phyloP scores from a whole-genome alignment of 2,329 filamentous ascomycete genomes.

The Stenocarpella maydis region DNA sequence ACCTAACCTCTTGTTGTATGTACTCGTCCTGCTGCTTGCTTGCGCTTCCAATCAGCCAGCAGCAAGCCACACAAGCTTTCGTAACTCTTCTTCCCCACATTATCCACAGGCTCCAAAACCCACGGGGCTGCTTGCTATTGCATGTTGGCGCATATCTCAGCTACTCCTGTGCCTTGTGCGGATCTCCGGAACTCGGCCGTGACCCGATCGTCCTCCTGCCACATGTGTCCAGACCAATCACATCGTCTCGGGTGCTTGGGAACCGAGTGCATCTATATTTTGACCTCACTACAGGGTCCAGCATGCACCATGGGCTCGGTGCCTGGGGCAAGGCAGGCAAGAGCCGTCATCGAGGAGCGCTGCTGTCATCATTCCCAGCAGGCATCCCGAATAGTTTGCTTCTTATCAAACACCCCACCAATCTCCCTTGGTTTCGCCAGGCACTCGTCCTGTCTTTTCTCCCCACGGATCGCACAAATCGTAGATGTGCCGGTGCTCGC shows the following conservation, averaged over 20 bases:
- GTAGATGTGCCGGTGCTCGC: slow-evolving; percentile 1
- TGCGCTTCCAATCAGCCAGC: neutral
- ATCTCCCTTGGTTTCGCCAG: slow-evolving; percentile 8
- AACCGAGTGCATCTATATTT: too few species aligned
- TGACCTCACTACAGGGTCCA: neutral
- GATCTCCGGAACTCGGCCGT: slow-evolving; percentile 10
- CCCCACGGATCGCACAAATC: too few species aligned
- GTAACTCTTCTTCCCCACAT: slow-evolving; percentile 9
- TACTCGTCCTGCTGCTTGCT: neutral
- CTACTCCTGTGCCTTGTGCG: neutral
- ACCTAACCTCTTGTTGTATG: neutral
- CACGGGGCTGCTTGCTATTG: neutral
- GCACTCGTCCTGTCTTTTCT: neutral
- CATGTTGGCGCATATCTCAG: neutral
- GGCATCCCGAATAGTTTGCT: neutral
- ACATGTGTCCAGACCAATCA: too few species aligned
- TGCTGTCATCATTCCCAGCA: neutral
- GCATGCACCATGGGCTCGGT: neutral
- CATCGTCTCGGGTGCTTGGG: too few species aligned
- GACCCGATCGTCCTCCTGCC: too few species aligned
- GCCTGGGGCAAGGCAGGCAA: neutral
- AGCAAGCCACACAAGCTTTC: slow-evolving; percentile 7
- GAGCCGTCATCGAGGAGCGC: neutral
- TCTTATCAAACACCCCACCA: neutral
- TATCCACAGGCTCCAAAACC: neutral